These are phyloP conservation scores for Zasmidium citrigriseum DNA, from an alignment of 2,329 filamentous ascomycete genomes.

Conservation along the genomic window DNA sequence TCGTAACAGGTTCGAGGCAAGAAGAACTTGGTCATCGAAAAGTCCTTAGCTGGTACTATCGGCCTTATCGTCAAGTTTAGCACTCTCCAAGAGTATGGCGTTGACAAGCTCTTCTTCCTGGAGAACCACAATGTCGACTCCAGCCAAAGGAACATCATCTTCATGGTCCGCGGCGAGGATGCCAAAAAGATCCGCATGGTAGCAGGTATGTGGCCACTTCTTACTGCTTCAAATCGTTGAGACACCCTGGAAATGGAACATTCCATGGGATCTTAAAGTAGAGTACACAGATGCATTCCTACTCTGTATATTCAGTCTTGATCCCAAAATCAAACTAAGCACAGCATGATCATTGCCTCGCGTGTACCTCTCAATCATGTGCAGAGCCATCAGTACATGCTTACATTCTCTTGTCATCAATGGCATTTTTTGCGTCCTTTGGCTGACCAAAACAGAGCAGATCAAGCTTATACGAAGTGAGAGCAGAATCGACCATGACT, in stretches of 20 bases:
- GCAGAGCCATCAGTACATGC: conserved; percentile 40
- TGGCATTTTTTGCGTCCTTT: not conserved
- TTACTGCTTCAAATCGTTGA: not conserved
- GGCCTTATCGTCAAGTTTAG: conserved; percentile 94
- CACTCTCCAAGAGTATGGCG: conserved; percentile 92
- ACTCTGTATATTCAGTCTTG: conserved; percentile 54
- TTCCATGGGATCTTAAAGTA: conserved; percentile 59
- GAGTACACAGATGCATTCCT: conserved; percentile 56
- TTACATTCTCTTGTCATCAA: conserved; percentile 51
- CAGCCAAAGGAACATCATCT: conserved; percentile 91
- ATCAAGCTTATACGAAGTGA: conserved; percentile 87
- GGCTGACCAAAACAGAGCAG: conserved; percentile 63
- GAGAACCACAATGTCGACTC: conserved; percentile 95
- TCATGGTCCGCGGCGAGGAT: conserved; percentile 88
- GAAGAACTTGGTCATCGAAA: conserved; percentile 96
- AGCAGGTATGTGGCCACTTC: conserved; percentile 66
- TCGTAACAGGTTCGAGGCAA: conserved; percentile 82
- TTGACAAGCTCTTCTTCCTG: conserved; percentile 95
- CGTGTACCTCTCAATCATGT: conserved; percentile 23
- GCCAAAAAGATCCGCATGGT: conserved; percentile 80
- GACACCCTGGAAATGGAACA: not conserved
- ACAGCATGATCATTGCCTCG: conserved; percentile 25
- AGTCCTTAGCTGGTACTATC: conserved; percentile 83
- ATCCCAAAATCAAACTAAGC: conserved; percentile 34
- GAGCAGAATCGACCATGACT: conserved; percentile 89